phyloP scores from a whole-genome alignment of 2,329 filamentous ascomycete species.

The Monascus ruber region DNA sequence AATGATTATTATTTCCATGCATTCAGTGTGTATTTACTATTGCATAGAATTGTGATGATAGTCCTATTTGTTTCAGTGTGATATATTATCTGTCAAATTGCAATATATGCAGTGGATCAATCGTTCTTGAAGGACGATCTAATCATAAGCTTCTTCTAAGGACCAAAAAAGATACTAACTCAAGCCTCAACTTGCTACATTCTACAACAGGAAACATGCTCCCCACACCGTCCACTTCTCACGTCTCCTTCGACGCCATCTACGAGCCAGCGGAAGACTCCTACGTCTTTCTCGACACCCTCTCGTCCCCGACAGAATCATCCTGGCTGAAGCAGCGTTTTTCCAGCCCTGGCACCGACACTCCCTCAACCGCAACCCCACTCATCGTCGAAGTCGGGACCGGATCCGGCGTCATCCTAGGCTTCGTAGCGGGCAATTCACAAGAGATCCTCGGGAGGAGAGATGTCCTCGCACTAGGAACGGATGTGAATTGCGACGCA shows the following conservation, averaged over 20 bases:
- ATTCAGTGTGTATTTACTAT: too few relatives aligned
- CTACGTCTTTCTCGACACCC: constrained; percentile 82
- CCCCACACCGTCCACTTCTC: constrained; percentile 83
- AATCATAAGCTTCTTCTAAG: too few relatives aligned
- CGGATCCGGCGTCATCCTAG: constrained; percentile 87
- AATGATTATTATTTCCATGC: background rate
- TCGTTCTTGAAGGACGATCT: too few relatives aligned
- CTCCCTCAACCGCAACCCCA: constrained; percentile 34
- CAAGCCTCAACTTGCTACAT: too few relatives aligned
- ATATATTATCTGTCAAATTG: too few relatives aligned
- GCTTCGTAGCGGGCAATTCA: constrained; percentile 71
- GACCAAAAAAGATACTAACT: constrained; percentile 1
- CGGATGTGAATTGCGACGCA: constrained; percentile 78
- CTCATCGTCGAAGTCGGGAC: constrained; percentile 78
- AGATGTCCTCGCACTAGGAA: constrained; percentile 59
- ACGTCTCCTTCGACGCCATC: constrained; percentile 76
- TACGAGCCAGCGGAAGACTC: constrained; percentile 97
- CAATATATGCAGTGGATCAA: too few relatives aligned
- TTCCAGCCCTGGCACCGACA: constrained; percentile 6
- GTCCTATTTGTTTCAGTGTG: too few relatives aligned
- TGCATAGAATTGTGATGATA: too few relatives aligned
- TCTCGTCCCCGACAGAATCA: constrained; percentile 60
- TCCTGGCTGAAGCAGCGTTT: constrained; percentile 59
- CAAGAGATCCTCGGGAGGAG: constrained; percentile 58
- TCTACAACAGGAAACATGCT: constrained; percentile 51